phyloP scores from a whole-genome alignment of 352 stramenopile genomes.

The Phytophthora cactorum region DNA sequence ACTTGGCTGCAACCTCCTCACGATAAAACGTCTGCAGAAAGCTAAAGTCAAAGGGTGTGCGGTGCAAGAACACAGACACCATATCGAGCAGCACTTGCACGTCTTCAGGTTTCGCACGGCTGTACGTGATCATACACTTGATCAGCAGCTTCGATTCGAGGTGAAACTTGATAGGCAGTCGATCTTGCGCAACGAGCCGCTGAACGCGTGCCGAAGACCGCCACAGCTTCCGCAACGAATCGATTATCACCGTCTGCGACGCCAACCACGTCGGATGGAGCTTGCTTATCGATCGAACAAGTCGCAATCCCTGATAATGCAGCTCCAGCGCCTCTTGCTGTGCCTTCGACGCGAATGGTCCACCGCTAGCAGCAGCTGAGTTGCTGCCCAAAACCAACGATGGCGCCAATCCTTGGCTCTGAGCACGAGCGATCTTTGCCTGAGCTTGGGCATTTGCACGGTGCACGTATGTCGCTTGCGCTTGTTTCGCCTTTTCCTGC shows the following conservation, averaged over 20 bases:
- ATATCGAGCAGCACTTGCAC: constrained; percentile 97
- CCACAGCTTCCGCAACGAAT: constrained; percentile 96
- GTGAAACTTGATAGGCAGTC: constrained; percentile 92
- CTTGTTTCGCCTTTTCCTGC: constrained; percentile 91
- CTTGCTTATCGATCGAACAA: constrained; percentile 93
- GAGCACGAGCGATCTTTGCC: constrained; percentile 83
- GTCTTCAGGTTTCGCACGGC: constrained; percentile 91
- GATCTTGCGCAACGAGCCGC: constrained; percentile 72
- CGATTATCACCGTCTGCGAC: constrained; percentile 88
- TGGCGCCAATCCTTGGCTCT: constrained; percentile 60
- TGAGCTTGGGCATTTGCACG: constrained; percentile 87
- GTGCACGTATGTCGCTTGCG: constrained; percentile 88
- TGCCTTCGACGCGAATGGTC: constrained; percentile 73
- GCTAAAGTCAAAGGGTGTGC: constrained; percentile 93
- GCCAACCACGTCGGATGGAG: constrained; percentile 91
- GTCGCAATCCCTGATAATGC: constrained; percentile 93
- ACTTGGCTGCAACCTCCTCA: constrained; percentile 79
- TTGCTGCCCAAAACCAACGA: constrained; percentile 36
- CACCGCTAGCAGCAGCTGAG: constrained; percentile 23
- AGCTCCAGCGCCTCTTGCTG: constrained; percentile 93
- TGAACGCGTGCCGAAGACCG: constrained; percentile 84
- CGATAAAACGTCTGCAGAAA: constrained; percentile 93
- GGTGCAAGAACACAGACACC: constrained; percentile 94
- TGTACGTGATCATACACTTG: constrained; percentile 96
- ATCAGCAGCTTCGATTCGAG: constrained; percentile 95